phyloP scores from a whole-genome alignment of 116 monocot genomes.

The Iris pallida region DNA sequence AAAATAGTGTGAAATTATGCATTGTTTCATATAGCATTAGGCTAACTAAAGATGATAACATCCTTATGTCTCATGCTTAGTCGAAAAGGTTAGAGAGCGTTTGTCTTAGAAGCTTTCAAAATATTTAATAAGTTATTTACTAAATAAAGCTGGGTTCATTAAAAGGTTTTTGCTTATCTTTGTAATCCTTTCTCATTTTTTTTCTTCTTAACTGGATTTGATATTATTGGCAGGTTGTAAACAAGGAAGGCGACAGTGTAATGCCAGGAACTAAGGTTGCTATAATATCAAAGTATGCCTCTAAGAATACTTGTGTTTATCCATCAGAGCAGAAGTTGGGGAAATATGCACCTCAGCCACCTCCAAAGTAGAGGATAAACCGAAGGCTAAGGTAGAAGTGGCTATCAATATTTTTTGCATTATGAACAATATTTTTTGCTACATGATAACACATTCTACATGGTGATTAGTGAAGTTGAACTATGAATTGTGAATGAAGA shows the following conservation, averaged over 20 bases:
- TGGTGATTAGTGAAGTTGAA: too few relatives aligned
- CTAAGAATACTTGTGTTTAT: conserved; percentile 47
- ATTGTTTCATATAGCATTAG: conserved; percentile 11
- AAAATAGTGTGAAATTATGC: too few relatives aligned
- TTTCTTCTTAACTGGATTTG: too few relatives aligned
- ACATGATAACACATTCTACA: too few relatives aligned
- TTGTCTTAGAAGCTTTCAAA: background rate
- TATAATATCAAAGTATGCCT: conserved; percentile 54
- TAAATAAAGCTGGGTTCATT: too few relatives aligned
- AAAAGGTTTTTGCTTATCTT: background rate
- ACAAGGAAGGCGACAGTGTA: conserved; percentile 70
- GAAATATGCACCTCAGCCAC: conserved; percentile 17
- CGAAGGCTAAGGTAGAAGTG: conserved; percentile 35
- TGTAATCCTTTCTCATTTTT: background rate
- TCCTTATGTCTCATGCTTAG: conserved; percentile 68
- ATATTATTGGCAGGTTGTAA: conserved; percentile 36
- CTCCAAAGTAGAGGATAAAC: conserved; percentile 25
- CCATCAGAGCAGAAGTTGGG: conserved; percentile 52
- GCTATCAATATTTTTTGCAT: too few relatives aligned
- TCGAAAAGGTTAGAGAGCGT: conserved; percentile 58
- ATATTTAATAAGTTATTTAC: background rate
- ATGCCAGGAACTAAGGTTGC: conserved; percentile 70
- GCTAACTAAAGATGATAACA: conserved; percentile 91
- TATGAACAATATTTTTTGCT: too few relatives aligned
- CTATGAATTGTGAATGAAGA: too few relatives aligned